These are phyloP conservation scores for Fusarium circinatum DNA, from an alignment of 2,329 filamentous ascomycete genomes.

Conservation along the genomic window DNA sequence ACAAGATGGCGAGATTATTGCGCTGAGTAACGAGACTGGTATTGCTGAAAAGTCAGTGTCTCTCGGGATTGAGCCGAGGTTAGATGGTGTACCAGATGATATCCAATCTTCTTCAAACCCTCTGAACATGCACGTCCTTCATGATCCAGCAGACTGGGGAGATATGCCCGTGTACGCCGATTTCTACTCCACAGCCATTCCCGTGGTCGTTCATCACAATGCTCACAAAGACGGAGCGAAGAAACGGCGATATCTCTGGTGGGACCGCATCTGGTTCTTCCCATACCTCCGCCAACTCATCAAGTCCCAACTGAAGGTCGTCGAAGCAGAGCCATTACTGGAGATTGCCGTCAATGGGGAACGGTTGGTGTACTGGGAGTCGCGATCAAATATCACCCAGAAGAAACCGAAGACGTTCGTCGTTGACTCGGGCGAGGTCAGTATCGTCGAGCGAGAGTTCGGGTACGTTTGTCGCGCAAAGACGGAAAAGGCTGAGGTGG, in stretches of 20 bases:
- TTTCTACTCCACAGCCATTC: conserved; percentile 31
- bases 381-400: not conserved
- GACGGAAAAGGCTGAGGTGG: not conserved
- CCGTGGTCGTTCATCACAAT: conserved; percentile 37
- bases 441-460: not conserved
- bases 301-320: not conserved
- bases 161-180: conserved; percentile 34
- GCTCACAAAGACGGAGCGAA: conserved; percentile 24
- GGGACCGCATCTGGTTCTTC: conserved; percentile 38
- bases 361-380: conserved; percentile 16
- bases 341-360: not conserved
- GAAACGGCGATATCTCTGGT: conserved; percentile 24
- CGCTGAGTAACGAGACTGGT: conserved; percentile 12
- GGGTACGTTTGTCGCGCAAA: not conserved
- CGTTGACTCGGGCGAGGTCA: accelerated
- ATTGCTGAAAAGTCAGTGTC: conserved; percentile 13
- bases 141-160: conserved; percentile 10
- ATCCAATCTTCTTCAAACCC: not conserved
- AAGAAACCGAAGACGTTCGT: conserved; percentile 18
- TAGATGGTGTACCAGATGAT: conserved; percentile 19
- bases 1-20: conserved; percentile 28
- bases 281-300: conserved; percentile 21
- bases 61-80: not conserved
- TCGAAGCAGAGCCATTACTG: not conserved
- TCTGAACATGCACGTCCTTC: not conserved